Evolutionary conservation across 2,329 filamentous ascomycete species (phyloP).

Genomic region (Trichoderma atroviride): DNA sequence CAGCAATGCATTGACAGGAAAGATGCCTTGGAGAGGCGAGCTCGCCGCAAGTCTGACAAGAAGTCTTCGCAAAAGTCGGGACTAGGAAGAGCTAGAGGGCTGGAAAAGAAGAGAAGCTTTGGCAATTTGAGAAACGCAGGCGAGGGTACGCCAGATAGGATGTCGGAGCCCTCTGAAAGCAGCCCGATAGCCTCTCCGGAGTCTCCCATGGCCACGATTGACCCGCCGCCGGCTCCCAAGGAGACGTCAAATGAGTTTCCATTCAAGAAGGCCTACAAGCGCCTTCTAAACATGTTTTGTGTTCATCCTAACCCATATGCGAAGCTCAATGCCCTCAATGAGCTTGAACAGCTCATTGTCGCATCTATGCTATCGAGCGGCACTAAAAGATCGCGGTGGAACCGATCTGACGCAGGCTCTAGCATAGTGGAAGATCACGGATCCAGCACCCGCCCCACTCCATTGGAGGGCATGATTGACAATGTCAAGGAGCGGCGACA

Average conservation of each 20-base stretch:
- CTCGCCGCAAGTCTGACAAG: constrained; percentile 44
- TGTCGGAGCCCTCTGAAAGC: constrained; percentile 44
- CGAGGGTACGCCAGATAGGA: constrained; percentile 43
- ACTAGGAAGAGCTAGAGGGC: constrained; percentile 52
- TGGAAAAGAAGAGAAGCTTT: constrained; percentile 71
- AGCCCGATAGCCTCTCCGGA: constrained; percentile 46
- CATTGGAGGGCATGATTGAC: constrained; percentile 68
- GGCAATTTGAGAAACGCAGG: constrained; percentile 61
- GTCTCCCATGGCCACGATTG: constrained; percentile 35
- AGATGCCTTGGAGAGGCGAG: constrained; percentile 56
- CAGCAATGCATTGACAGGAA: constrained; percentile 67
- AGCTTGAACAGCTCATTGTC: constrained; percentile 80
- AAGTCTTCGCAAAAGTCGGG: constrained; percentile 49
- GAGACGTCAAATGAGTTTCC: constrained; percentile 63
- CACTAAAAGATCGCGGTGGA: constrained; percentile 42
- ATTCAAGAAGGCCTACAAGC: constrained; percentile 77
- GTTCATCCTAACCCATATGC: constrained; percentile 84
- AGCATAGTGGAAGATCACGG: constrained; percentile 41
- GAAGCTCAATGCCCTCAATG: constrained; percentile 81
- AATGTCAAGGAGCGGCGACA: constrained; percentile 70
- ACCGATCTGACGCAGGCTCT: constrained; percentile 42
- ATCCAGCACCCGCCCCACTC: constrained; percentile 44
- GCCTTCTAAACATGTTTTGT: constrained; percentile 81
- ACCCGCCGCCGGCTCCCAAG: constrained; percentile 31
- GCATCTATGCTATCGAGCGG: constrained; percentile 61